A percentile compares a stretch with the other conserved stretches of the same genome.
Evolutionary conservation across 805 yeast species (phyloP).

Genomic region (Starmerella tilneyi): DNA sequence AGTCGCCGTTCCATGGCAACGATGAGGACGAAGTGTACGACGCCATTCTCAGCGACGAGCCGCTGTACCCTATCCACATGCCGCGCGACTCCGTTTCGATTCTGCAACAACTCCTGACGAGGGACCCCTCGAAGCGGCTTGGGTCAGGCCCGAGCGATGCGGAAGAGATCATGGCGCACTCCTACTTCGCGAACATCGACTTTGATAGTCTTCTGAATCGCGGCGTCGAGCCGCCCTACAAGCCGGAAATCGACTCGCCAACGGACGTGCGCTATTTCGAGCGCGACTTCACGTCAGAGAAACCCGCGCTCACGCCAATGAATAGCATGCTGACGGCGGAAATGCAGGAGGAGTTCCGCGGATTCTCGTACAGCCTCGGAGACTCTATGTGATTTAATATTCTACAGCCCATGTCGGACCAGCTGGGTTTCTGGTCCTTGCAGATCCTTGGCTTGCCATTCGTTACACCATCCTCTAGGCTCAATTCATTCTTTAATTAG

Average conservation of each 20-base stretch:
- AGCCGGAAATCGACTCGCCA: constrained; percentile 77
- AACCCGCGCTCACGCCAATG: constrained; percentile 90
- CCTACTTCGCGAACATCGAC: constrained; percentile 80
- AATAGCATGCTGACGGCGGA: constrained; percentile 74
- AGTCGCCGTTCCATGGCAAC: constrained; percentile 95
- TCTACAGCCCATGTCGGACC: too few species aligned
- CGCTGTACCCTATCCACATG: constrained; percentile 93
- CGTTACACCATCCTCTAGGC: neutral
- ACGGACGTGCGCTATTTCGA: constrained; percentile 91
- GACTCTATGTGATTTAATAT: constrained; percentile 23
- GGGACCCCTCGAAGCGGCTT: constrained; percentile 74
- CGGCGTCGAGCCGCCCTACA: constrained; percentile 74
- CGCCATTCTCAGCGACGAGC: constrained; percentile 93
- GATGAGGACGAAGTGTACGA: constrained; percentile 95
- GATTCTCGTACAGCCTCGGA: constrained; percentile 61
- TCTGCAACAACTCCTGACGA: constrained; percentile 78
- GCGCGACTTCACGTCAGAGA: constrained; percentile 86
- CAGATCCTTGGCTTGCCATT: too few species aligned
- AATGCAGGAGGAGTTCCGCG: constrained; percentile 94
- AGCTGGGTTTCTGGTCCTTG: too few species aligned
- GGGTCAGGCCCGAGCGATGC: constrained; percentile 89
- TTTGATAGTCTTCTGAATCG: constrained; percentile 73
- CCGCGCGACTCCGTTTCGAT: constrained; percentile 92
- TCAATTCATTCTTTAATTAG: too few species aligned
- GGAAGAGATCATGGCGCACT: constrained; percentile 86